These are phyloP conservation scores for Paralagenidium karlingii DNA, from an alignment of 352 stramenopile genomes.

Conservation along the genomic window DNA sequence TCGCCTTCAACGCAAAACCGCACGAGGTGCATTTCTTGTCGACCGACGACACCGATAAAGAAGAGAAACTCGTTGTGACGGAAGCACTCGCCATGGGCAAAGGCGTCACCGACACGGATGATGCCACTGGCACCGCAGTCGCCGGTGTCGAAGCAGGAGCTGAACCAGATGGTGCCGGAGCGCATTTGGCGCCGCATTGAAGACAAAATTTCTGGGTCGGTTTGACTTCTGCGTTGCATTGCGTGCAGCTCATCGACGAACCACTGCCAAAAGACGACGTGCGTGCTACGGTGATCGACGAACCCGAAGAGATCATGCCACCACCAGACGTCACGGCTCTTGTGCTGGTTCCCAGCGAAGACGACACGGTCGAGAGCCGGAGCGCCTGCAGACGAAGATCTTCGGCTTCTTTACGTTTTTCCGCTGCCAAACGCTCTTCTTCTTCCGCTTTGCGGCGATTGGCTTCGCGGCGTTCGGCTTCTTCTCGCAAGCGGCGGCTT, in stretches of 20 bases:
- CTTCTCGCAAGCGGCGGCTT: constrained; percentile 31
- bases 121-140: constrained; percentile 12
- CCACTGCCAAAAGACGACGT: no score
- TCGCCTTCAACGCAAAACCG: constrained; percentile 29
- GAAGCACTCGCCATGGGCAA: no score
- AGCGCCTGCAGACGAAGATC: constrained; percentile 36
- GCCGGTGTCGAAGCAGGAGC: constrained; percentile 4
- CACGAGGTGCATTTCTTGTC: constrained; percentile 26
- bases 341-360: constrained; percentile 10
- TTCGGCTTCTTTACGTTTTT: constrained; percentile 51
- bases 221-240: constrained; percentile 17
- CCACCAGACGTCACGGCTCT: no score
- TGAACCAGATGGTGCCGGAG: constrained; percentile 1
- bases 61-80: no score
- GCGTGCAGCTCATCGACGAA: constrained; percentile 10
- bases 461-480: constrained; percentile 38
- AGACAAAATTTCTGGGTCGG: constrained; percentile 70
- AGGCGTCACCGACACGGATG: constrained; percentile 8
- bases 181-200: constrained; percentile 23
- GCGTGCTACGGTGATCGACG: no score
- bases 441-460: constrained; percentile 48
- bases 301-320: no score
- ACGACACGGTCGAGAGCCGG: constrained; percentile 20
- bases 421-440: constrained; percentile 40
- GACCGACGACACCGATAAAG: not conserved